phyloP scores from a whole-genome alignment of 192 early-diverging fungal genomes.

The Coemansia sp. region DNA sequence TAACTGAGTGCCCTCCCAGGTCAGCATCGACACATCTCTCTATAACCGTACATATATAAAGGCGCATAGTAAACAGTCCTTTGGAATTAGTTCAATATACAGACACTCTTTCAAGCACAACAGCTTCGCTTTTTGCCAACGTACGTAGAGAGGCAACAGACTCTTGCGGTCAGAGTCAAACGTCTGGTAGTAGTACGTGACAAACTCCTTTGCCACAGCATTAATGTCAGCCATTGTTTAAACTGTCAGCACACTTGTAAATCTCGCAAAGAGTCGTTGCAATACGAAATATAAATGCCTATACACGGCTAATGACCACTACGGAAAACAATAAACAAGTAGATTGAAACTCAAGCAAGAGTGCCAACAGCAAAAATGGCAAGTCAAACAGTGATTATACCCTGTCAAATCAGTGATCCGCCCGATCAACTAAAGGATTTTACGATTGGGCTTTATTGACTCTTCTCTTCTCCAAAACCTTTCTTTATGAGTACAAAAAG shows the following conservation, averaged over 20 bases:
- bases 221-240: conserved; percentile 3
- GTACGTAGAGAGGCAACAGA: conserved; percentile 76
- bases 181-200: conserved; percentile 81
- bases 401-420: too few species aligned
- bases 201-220: conserved; percentile 65
- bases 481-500: background rate
- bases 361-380: too few species aligned
- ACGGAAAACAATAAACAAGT: too few species aligned
- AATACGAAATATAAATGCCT: background rate
- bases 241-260: background rate
- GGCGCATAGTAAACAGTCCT: background rate
- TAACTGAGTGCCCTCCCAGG: conserved; percentile 76
- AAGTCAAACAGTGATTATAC: too few species aligned
- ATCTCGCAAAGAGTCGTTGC: background rate
- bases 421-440: too few species aligned
- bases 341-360: too few species aligned
- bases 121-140: background rate
- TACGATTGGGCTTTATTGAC: too few species aligned
- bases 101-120: background rate
- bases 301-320: too few species aligned
- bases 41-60: conserved; percentile 32
- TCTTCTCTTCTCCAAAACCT: too few species aligned
- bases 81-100: background rate
- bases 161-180: conserved; percentile 73
- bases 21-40: conserved; percentile 79